Percentiles rank a stretch among this genome's conserved stretches.
These are phyloP conservation scores for Pontederia crassipes DNA, from an alignment of 176 grass and related monocot species.

Conservation along the genomic window DNA sequence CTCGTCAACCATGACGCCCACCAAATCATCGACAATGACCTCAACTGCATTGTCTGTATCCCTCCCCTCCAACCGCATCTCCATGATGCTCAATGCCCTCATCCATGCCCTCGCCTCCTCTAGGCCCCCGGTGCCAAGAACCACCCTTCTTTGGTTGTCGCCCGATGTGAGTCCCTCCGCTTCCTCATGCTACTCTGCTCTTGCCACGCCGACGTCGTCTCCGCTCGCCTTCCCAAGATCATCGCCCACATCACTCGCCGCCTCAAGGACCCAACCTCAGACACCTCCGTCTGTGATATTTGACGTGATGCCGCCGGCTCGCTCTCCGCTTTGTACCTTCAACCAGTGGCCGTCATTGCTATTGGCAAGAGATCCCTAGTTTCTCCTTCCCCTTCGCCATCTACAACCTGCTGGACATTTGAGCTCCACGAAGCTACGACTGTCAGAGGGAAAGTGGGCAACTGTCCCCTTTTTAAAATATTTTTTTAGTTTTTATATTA, in stretches of 20 bases:
- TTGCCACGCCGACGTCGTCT: constrained; percentile 40
- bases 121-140: constrained; percentile 23
- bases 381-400: too few relatives aligned
- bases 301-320: constrained; percentile 56
- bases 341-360: constrained; percentile 15
- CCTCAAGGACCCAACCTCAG: constrained; percentile 70
- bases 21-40: constrained; percentile 83
- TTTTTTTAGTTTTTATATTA: too few relatives aligned
- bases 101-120: constrained; percentile 30
- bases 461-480: too few relatives aligned
- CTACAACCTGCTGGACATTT: too few relatives aligned
- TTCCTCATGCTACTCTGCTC: constrained; percentile 64
- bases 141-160: not conserved
- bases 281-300: constrained; percentile 68
- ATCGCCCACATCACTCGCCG: constrained; percentile 19
- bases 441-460: too few relatives aligned
- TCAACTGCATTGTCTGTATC: constrained; percentile 73
- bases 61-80: constrained; percentile 58
- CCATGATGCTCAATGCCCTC: constrained; percentile 74
- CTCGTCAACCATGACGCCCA: constrained; percentile 93
- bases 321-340: constrained; percentile 64
- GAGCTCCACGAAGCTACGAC: too few relatives aligned
- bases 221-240: constrained; percentile 46
- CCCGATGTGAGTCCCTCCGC: constrained; percentile 53
- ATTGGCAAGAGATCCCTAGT: not conserved